Base-by-base conservation (phyloP, 768 basidiomycete genomes). In the Tulasnella sp. region DNA sequence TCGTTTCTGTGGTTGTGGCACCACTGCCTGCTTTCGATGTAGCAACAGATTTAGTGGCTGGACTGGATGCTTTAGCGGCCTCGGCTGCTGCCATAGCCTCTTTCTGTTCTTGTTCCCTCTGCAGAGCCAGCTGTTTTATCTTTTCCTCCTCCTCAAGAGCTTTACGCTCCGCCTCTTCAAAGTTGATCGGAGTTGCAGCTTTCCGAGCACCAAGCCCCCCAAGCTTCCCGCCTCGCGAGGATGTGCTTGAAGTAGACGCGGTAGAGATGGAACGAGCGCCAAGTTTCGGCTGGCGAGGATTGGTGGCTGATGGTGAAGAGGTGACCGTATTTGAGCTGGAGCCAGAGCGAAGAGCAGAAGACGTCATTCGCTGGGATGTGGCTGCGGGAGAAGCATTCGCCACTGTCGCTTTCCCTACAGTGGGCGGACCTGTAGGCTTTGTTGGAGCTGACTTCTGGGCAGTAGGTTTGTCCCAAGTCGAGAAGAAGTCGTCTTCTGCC, bases 81-180 rank as follows among this genome's bases (percentile, higher is more conserved):
- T 65, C 62, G 2, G 59, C 58, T 0, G 68, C 20, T 50, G 53
- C 55, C 55, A 58, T 54, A 2, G 64, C 65, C 57, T 82, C 85
- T 61, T 91, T 90, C 59, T 83, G 85, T 64, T 95, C 88, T 34
- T 77, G 71, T 61, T 81, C 75, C 16, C 85, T 75, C 62, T 95
- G 89, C 61, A 96, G 95, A 0, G 92, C 93, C 15, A 95, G 74
- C 58, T 91, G 79, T 63, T 86, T 84, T 64, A 91, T 77, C 52
- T 90, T 74, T 65, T 92, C 92, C 22, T 89, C 91, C 63, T 98
- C 95, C 60, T 90, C 92, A 24, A 75, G 63, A 0, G 95, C 95
- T 58, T 83, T 83, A 25, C 82, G 72, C 64, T 98, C 92, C 0
- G 90, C 95, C 59, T 89, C 89, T 16, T 84, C 95, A 63, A 99